phyloP scores from a whole-genome alignment of 345 rosid genomes.

The Crucihimalaya himalaica region DNA sequence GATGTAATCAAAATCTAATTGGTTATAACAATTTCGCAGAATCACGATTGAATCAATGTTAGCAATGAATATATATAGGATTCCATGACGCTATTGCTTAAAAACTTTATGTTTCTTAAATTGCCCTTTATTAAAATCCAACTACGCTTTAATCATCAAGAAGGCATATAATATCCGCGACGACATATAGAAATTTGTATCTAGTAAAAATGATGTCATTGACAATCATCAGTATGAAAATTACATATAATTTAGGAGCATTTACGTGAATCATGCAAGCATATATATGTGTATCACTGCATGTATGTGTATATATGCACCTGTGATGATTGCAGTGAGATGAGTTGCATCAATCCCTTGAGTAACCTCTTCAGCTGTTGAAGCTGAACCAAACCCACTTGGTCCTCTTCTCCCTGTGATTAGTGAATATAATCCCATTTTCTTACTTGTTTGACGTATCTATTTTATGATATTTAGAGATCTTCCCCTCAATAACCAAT shows the following conservation, averaged over 20 bases:
- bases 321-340: slow-evolving; percentile 80
- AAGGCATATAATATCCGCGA: too few relatives aligned
- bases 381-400: slow-evolving; percentile 91
- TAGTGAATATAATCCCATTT: slow-evolving; percentile 59
- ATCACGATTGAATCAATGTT: not conserved
- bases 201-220: too few relatives aligned
- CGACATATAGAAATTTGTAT: too few relatives aligned
- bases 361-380: slow-evolving; percentile 85
- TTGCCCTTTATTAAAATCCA: too few relatives aligned
- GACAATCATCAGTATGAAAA: too few relatives aligned
- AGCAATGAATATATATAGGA: not conserved
- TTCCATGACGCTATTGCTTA: not conserved
- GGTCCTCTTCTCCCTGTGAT: slow-evolving; percentile 75
- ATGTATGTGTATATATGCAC: slow-evolving; percentile 31
- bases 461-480: not conserved
- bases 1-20: not conserved
- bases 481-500: not conserved
- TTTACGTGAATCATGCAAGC: not conserved
- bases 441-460: not conserved
- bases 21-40: not conserved
- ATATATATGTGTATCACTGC: not conserved
- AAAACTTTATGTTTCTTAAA: too few relatives aligned
- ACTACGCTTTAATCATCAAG: too few relatives aligned
- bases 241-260: too few relatives aligned
- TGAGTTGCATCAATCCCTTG: slow-evolving; percentile 69